A percentile compares a stretch with the other conserved stretches of the same genome.
Conservation (phyloP, 805 yeast genomes). For the Kodamaea kakaduensis region DNA sequence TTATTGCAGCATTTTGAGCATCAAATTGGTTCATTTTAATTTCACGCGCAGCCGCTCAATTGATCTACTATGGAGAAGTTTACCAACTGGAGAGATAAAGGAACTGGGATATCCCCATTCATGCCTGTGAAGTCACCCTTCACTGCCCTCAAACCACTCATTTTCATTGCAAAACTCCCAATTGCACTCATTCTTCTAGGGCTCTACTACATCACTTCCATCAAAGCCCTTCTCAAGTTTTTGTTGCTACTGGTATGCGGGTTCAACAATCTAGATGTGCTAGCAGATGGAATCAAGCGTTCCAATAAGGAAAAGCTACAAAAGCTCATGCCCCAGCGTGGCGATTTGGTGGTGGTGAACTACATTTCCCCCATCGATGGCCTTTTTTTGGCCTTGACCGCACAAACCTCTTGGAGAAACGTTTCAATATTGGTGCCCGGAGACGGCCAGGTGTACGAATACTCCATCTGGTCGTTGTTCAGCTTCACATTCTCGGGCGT, state of each 20-base stretch:
- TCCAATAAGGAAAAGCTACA: slow-evolving; percentile 32
- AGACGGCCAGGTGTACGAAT: slow-evolving; percentile 27
- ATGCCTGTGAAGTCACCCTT: slow-evolving; percentile 48
- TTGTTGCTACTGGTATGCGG: slow-evolving; percentile 28
- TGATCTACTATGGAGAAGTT: slow-evolving; percentile 71
- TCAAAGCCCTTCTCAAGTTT: slow-evolving; percentile 19
- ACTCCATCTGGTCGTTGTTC: slow-evolving; percentile 27
- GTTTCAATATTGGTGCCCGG: slow-evolving; percentile 38
- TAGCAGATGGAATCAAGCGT: slow-evolving; percentile 49
- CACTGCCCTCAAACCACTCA: slow-evolving; percentile 11
- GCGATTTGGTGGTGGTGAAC: slow-evolving; percentile 54
- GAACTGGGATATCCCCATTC: slow-evolving; percentile 92
- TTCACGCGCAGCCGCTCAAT: too few species aligned
- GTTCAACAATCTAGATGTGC: slow-evolving; percentile 34
- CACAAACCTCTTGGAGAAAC: slow-evolving; percentile 22
- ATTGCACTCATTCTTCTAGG: slow-evolving; percentile 19
- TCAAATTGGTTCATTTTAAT: too few species aligned
- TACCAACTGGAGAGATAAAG: slow-evolving; percentile 81
- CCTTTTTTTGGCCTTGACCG: slow-evolving; percentile 22
- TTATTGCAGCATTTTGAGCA: too few species aligned
- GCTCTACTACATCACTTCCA: slow-evolving; percentile 21
- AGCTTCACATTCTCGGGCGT: slow-evolving; percentile 17
- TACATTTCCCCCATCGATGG: slow-evolving; percentile 59
- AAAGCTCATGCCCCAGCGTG: slow-evolving; percentile 33
- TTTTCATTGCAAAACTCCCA: slow-evolving; percentile 29